phyloP scores from a whole-genome alignment of 208 protist genomes.

The Trypanosoma rangeli region DNA sequence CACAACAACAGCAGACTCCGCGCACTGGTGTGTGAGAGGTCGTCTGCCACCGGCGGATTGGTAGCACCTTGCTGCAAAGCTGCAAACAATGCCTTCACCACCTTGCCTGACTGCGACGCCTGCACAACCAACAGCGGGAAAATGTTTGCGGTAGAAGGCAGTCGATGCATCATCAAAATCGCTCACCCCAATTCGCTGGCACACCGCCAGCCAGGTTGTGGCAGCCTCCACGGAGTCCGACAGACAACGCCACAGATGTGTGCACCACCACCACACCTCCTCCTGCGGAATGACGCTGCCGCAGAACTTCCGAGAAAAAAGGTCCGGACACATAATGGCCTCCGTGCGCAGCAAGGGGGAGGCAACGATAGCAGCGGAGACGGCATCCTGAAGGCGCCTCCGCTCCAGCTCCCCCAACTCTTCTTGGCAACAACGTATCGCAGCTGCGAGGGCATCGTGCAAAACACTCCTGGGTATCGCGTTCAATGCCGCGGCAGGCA shows the following conservation, averaged over 20 bases:
- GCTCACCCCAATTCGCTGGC: constrained; percentile 1
- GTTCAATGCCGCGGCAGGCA: constrained; percentile 4
- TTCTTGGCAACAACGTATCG: constrained; percentile 13
- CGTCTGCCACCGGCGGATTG: not conserved
- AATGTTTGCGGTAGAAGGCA: not conserved
- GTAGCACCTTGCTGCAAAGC: not conserved
- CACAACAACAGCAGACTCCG: constrained; percentile 13
- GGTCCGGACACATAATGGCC: constrained; percentile 13
- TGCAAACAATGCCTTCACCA: constrained; percentile 7
- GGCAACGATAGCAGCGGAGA: constrained; percentile 2
- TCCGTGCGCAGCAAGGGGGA: not conserved
- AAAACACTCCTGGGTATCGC: constrained; percentile 7
- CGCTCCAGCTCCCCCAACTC: not conserved
- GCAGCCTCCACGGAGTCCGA: constrained; percentile 3
- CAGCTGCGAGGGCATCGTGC: not conserved
- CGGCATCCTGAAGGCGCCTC: constrained; percentile 8
- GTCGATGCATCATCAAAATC: not conserved
- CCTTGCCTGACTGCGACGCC: constrained; percentile 1
- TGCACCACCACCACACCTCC: constrained; percentile 13
- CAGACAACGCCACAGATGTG: constrained; percentile 3
- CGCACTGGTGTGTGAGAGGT: constrained; percentile 5
- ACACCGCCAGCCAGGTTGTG: constrained; percentile 3
- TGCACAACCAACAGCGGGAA: constrained; percentile 20
- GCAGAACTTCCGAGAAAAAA: constrained; percentile 8
- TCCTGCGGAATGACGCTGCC: not conserved